Evolutionary conservation across 2,329 filamentous ascomycete genomes (phyloP), one percentile per base, ranked within the genome.

Genomic region (Coniochaeta sp.): DNA sequence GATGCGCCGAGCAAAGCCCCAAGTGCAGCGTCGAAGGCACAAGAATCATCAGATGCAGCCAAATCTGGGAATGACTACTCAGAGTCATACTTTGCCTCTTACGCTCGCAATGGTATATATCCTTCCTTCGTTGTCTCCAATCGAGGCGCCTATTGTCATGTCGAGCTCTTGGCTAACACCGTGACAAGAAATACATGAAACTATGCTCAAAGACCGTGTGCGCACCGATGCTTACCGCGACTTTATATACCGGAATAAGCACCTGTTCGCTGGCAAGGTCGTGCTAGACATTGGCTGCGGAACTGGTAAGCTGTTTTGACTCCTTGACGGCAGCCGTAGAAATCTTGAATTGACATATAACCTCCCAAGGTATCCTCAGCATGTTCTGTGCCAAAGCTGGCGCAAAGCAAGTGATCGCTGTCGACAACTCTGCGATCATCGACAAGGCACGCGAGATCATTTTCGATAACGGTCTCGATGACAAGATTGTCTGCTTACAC

Each of bases 381-480:
- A 93, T 98, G 87, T 96, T 98, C 77, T 96, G 91, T 71, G 93
- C 92, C 59, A 90, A 89, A 72, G 93, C 93, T 17, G 93, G 93
- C 42, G 93, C 93, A 7, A 86, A 88, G 67, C 86, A 86, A 67
- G 93, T 98, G 59, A 88, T 96, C 71, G 91, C 93, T 4, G 92
- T 98, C 9, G 93, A 98, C 75, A 95, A 95, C 70, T 95, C 91
- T 3, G 88, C 88, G 66, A 96, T 98, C 71, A 91, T 96, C 67
- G 80, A 90, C 69, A 93, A 93, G 70, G 92, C 93, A 4, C 86
- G 87, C 44, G 89, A 93, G 70, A 96, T 95, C 68, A 81, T 96
- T 40, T 90, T 88, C 73, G 85, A 86, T 71, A 97, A 97, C 70
- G 86, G 85, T 0, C 84, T 96, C 40, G 81, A 84, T 28, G 80